Base-by-base conservation (phyloP, 257 asterid species). In the Gentiana straminea region DNA sequence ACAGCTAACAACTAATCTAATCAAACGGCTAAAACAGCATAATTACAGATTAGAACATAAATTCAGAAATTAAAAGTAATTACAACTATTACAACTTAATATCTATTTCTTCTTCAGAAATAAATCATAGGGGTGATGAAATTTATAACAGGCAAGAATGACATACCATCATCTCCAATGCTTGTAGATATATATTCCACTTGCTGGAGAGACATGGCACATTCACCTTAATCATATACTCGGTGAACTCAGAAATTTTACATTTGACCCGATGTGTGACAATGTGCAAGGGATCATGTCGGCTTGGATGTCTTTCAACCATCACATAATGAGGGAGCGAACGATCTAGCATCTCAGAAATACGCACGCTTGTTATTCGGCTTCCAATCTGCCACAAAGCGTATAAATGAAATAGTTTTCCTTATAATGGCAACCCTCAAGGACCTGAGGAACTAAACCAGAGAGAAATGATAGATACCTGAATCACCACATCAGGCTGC, bases 221-320 rank as follows among this genome's bases (percentile, higher is more conserved):
- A 73, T 66, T 75, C 51, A 66, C 56, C 63, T 79, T 73, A 35
- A 79, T 79, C 72, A 92, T 53, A 67, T 68, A 74, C 59, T 76
- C 71, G 58, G 84, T 63, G 71, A 92, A 88, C 34, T 81, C 77
- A 8, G 76, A 38, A 57, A 85, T 67, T 49, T 77, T 70, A 61
- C 86, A 68, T 51, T 83, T 90, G 65, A 92, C 68, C 70, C 95
- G 79, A 70, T 92, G 94, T 13, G 99, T 81, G 47, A 83, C 80
- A 64, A 83, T 83, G 52, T 88, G 79, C 62, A 80, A 77, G 67
- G 97, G 97, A 77, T 92, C 99, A 53, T 85, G 97, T 54, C 99
- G 94, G 52, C 87, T 89, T n/a, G 94, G 89, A 69, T 92, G 99
- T 60, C 71, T 79, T 32, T 91, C 98, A 53, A 87, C 84, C 95